Conservation (phyloP, 2,329 filamentous ascomycete species). For the Colletotrichum cordylinicola region DNA sequence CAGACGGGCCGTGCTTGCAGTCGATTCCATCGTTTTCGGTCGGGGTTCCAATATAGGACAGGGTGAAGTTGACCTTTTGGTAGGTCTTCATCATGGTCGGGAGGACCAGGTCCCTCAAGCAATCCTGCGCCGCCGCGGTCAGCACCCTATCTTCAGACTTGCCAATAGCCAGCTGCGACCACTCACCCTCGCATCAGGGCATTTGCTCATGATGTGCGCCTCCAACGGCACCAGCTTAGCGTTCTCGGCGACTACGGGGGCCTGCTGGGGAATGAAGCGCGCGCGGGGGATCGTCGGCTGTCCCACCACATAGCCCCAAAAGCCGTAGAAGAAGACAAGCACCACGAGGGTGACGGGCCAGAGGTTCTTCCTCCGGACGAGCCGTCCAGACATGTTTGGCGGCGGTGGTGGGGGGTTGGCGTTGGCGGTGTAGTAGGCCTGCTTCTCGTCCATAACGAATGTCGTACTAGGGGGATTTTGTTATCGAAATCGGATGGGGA, state of each 20-base stretch:
- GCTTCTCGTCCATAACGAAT: slow-evolving; percentile 23
- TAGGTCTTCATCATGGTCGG: slow-evolving; percentile 84
- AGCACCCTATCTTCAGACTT: background rate
- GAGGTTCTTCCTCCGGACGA: slow-evolving; percentile 1
- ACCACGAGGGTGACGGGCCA: background rate
- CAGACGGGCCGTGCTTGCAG: slow-evolving; percentile 87
- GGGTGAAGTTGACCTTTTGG: slow-evolving; percentile 87
- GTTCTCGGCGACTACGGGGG: slow-evolving; percentile 1
- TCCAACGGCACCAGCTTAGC: slow-evolving; percentile 75
- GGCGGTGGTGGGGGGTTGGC: background rate
- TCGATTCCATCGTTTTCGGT: slow-evolving; percentile 81
- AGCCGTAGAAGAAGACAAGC: slow-evolving; percentile 4
- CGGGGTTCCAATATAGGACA: slow-evolving; percentile 87
- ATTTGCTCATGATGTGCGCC: slow-evolving; percentile 97
- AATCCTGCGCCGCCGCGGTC: slow-evolving; percentile 58
- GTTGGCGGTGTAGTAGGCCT: background rate
- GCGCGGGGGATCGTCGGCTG: background rate
- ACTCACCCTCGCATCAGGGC: slow-evolving; percentile 78
- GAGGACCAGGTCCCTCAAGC: slow-evolving; percentile 79
- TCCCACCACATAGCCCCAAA: background rate
- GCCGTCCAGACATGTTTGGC: background rate
- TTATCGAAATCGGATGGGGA: background rate
- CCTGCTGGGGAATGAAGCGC: background rate
- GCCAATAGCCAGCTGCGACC: background rate
- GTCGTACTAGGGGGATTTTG: background rate